Evolutionary conservation across 2,329 filamentous ascomycete species (phyloP).

Genomic region (Trichoderma koningii): DNA sequence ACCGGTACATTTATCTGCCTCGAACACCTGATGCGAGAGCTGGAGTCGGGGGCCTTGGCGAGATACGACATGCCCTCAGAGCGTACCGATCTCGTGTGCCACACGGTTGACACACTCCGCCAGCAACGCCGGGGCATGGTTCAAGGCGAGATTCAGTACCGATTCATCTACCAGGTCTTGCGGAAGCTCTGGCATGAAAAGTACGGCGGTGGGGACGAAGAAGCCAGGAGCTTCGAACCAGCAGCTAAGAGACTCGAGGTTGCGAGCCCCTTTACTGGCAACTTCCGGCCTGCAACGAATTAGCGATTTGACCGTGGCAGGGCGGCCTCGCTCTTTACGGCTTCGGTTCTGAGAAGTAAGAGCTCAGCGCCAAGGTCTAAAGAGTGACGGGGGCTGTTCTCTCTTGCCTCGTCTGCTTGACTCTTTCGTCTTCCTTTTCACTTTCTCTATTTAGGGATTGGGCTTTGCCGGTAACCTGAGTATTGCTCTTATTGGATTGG

Average conservation of each 20-base stretch:
- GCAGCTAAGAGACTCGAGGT: slow-evolving; percentile 57
- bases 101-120: slow-evolving; percentile 77
- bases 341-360: slow-evolving; percentile 21
- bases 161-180: slow-evolving; percentile 86
- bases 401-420: neutral
- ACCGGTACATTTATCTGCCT: slow-evolving; percentile 95
- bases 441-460: neutral
- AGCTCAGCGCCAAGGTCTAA: slow-evolving; percentile 18
- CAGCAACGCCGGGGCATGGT: slow-evolving; percentile 96
- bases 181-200: slow-evolving; percentile 72
- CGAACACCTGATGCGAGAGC: slow-evolving; percentile 84
- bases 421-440: neutral
- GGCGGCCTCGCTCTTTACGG: slow-evolving; percentile 16
- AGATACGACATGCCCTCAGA: slow-evolving; percentile 42
- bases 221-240: slow-evolving; percentile 44
- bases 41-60: slow-evolving; percentile 71
- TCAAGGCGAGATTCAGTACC: slow-evolving; percentile 80
- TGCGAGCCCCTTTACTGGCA: slow-evolving; percentile 45
- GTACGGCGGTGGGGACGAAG: slow-evolving; percentile 49
- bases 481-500: neutral
- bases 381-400: slow-evolving; percentile 14
- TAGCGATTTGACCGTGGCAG: slow-evolving; percentile 26
- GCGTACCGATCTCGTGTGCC: slow-evolving; percentile 67
- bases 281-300: slow-evolving; percentile 17
- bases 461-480: neutral